phyloP scores from a whole-genome alignment of 305 asterid species.

The Plantago lanceolata region DNA sequence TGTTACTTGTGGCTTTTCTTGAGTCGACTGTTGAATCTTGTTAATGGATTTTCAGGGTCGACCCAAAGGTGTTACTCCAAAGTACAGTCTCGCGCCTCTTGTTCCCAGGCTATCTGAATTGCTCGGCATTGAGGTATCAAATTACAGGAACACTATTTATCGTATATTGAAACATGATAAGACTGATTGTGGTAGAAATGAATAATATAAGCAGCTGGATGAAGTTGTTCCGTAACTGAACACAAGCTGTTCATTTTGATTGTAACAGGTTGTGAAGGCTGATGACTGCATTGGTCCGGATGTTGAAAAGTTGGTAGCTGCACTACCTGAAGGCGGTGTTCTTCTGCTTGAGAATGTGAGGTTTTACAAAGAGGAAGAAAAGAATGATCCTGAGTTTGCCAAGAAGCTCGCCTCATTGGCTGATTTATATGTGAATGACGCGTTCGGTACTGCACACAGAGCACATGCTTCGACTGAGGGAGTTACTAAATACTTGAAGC shows the following conservation, averaged over 20 bases:
- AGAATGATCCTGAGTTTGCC: constrained; percentile 80
- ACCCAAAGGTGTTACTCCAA: constrained; percentile 80
- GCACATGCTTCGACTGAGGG: constrained; percentile 91
- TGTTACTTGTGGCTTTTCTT: not conserved
- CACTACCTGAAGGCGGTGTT: constrained; percentile 63
- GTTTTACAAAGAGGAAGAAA: constrained; percentile 83
- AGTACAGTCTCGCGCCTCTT: constrained; percentile 68
- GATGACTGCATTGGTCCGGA: constrained; percentile 77
- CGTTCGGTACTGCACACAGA: constrained; percentile 87
- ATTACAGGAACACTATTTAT: not conserved
- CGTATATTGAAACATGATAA: not conserved
- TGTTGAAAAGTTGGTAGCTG: constrained; percentile 65
- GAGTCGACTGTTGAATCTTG: constrained; percentile 6
- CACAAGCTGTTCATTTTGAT: not conserved
- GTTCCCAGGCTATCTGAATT: constrained; percentile 76
- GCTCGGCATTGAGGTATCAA: constrained; percentile 60
- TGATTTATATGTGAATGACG: constrained; percentile 73
- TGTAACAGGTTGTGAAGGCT: constrained; percentile 59
- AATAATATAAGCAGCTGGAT: not conserved
- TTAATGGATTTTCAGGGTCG: constrained; percentile 51
- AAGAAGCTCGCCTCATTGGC: constrained; percentile 79
- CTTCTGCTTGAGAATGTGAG: constrained; percentile 76
- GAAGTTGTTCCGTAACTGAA: not conserved
- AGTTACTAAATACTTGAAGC: constrained; percentile 73
- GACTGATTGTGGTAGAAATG: not conserved